These are phyloP conservation scores for Prasinococcaceae sp. DNA, from an alignment of 139 green algal genomes.

Conservation along the genomic window DNA sequence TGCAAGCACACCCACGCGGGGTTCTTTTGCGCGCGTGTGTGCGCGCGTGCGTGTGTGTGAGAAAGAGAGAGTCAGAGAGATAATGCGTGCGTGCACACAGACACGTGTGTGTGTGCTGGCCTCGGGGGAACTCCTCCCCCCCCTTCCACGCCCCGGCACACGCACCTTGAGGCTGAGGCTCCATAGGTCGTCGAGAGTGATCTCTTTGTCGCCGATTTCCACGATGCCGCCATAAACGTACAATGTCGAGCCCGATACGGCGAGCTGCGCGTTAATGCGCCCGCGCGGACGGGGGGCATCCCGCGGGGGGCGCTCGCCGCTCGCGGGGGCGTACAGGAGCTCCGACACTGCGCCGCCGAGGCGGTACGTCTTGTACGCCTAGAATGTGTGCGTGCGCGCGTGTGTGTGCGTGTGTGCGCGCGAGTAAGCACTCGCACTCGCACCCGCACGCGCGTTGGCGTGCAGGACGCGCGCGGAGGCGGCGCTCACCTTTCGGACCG, in stretches of 20 bases:
- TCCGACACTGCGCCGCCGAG: constrained; percentile 32
- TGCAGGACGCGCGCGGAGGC: too few relatives aligned
- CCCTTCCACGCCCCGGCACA: too few relatives aligned
- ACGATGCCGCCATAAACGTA: constrained; percentile 83
- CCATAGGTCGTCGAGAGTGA: constrained; percentile 91
- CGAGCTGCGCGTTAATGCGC: constrained; percentile 48
- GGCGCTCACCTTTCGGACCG: constrained; percentile 12
- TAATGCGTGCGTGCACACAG: too few relatives aligned
- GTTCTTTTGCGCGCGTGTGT: too few relatives aligned
- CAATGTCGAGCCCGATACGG: constrained; percentile 60
- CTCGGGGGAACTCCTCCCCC: too few relatives aligned
- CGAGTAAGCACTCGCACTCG: too few relatives aligned
- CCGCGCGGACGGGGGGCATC: constrained; percentile 44
- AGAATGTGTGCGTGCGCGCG: background rate
- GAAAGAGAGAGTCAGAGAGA: too few relatives aligned
- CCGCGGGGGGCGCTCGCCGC: constrained; percentile 39
- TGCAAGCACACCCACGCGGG: too few relatives aligned
- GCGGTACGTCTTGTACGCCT: constrained; percentile 58
- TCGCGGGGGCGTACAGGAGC: constrained; percentile 81
- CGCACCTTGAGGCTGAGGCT: constrained; percentile 58
- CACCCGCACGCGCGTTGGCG: too few relatives aligned
- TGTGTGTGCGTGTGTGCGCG: background rate
- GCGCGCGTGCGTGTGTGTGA: too few relatives aligned
- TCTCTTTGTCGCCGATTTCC: constrained; percentile 55
- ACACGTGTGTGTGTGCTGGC: too few relatives aligned